Evolutionary conservation across 495 filamentous ascomycete genomes (phyloP), one percentile per base, ranked within the genome.

Genomic region (Tuber aestivum): DNA sequence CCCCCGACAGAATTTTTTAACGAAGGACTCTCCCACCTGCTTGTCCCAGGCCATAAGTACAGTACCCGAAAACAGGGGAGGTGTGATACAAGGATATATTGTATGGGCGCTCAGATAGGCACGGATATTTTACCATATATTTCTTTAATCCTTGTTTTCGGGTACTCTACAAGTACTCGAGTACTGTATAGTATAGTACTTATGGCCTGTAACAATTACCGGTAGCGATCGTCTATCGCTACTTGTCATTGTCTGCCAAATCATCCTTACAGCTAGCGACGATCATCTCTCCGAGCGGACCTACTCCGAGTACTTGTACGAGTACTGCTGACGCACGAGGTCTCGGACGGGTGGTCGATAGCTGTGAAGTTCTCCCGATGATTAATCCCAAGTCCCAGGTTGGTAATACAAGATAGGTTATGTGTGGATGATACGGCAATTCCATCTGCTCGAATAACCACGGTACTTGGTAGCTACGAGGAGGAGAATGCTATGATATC

Each of bases 201-300:
- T n/a, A n/a, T n/a, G n/a, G n/a, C n/a, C n/a, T n/a, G n/a, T n/a
- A n/a, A n/a, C n/a, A n/a, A n/a, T n/a, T n/a, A n/a, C n/a, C n/a
- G n/a, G n/a, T n/a, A n/a, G n/a, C n/a, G n/a, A n/a, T n/a, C n/a
- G 8, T 56, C 50, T 27, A 9, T 48, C 45, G 20, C 20, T 48
- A 1, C 50, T 27, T 27, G 50, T 14, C 50, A 56, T 56, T 27
- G 23, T 14, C 50, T 10, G n/a, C 21, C 50, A 16, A 14, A 61
- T 61, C 32, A 61, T 32, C 50, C n/a, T 4, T 12, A 32, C 50
- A 32, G 50, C 16, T 32, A 61, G 50, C 2, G n/a, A 3, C n/a
- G 50, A 61, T 61, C 50, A 61, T 61, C 10, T 32, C 50, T 61
- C 50, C n/a, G 50, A 61, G n/a, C n/a, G 50, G 50, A 61, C n/a